Base-by-base conservation (phyloP, 306 rosid species). In the Oemleria cerasiformis region DNA sequence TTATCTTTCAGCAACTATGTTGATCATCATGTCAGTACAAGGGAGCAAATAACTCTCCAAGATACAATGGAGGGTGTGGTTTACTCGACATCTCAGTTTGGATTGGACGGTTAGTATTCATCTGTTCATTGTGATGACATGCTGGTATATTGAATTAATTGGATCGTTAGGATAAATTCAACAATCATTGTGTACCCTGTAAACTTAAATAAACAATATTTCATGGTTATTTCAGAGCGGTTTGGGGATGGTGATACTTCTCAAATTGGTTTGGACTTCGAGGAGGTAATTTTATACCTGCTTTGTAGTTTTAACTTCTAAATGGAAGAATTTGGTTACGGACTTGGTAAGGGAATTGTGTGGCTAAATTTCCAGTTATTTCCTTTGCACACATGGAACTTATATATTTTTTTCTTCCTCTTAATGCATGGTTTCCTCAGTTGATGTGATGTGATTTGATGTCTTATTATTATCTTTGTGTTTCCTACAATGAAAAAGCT, bases 171-270 rank as follows among this genome's bases (percentile, higher is more conserved):
- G 42, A 9, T 56, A 40, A 50, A 41, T 17, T 8, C 20, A 55
- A 25, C 2, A 6, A 30, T 65, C 48, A 36, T 63, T 55, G 38
- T 65, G 55, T 16, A 47, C 56, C 2, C 4, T 6, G 44, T 36
- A 4, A 63, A 56, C 42, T 47, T 9, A 61, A 73, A 48, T 57
- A 21, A 76, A 55, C 63, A 78, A 63, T 71, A 67, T 73, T 78
- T 67, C 65, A n/a, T 64, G 71, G 60, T 48, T 53, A 39, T 73
- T 81, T 74, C 84, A 95, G 99, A 95, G 87, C 92, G 99, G 64
- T 95, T 95, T 77, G 99, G 99, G 72, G 99, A 95, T 30, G 99
- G 99, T 2, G 99, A 95, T 74, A 79, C 97, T 72, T 95, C 99
- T 83, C 99, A 89, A 86, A 92, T 95, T 83, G 97, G 99, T 73